phyloP scores from a whole-genome alignment of 1,284 basidiomycete genomes.

The Leccinum pallidistipes region DNA sequence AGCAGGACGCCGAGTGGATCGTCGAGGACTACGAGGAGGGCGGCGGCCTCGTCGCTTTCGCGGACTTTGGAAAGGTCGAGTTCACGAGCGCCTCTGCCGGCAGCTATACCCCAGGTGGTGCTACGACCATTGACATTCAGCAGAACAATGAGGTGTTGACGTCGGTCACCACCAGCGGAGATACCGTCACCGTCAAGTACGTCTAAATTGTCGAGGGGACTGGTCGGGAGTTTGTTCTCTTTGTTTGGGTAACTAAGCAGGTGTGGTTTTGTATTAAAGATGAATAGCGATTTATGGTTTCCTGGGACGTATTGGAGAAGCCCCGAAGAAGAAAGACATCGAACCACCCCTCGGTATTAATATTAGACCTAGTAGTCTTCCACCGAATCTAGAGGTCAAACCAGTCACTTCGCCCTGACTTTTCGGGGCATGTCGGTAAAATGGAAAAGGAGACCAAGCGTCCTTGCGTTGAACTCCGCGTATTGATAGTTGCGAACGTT shows the following conservation, averaged over 20 bases:
- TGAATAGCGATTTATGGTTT: background rate
- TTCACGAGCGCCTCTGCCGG: background rate
- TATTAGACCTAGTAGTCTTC: background rate
- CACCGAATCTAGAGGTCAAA: background rate
- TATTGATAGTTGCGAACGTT: too few relatives aligned
- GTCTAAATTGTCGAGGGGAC: background rate
- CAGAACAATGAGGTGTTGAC: background rate
- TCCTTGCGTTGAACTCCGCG: too few relatives aligned
- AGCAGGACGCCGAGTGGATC: background rate
- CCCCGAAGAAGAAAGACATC: background rate
- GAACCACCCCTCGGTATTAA: background rate
- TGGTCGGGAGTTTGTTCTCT: background rate
- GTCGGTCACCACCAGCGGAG: background rate
- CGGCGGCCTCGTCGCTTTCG: background rate
- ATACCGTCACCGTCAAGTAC: background rate
- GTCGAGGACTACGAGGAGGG: background rate
- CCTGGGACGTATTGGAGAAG: background rate
- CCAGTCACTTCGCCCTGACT: background rate
- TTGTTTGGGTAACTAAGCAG: background rate
- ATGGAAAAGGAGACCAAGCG: too few relatives aligned
- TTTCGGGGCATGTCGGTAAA: too few relatives aligned
- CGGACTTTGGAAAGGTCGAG: background rate
- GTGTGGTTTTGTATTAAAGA: background rate
- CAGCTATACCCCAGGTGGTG: background rate
- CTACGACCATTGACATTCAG: background rate